Evolutionary conservation across 1,139 yeast genomes (phyloP), one percentile per base, ranked within the genome.

Genomic region (Taphrina pruni): DNA sequence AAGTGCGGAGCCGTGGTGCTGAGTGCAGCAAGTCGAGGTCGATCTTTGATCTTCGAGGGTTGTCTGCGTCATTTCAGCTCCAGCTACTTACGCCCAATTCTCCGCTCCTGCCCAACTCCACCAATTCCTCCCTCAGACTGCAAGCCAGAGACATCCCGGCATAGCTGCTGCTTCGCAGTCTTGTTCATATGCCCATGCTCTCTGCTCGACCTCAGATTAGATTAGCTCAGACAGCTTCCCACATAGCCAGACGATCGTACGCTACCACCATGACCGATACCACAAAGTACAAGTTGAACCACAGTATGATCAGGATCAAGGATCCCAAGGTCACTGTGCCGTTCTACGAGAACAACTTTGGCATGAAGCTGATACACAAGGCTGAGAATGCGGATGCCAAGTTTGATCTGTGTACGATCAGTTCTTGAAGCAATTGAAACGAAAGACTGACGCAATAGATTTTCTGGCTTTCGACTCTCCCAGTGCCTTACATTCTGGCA

Each of bases 301-400:
- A 73, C 67, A 73, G 75, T 51, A 73, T 94, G 81, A 79, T 93
- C 70, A 87, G 97, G 75, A 86, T 94, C 75, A 88, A 90, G 77
- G 92, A 93, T 77, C 95, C 97, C 39, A 83, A 86, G 76, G 84
- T 81, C 20, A 86, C 96, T 21, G 79, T 90, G 67, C 84, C 85
- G 4, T 93, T 90, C 81, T 94, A 94, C 79, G 83, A 84, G 72
- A 83, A 87, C 71, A 83, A 87, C 75, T 89, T 93, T 76, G 96
- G 96, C 43, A 84, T 94, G 86, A 84, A 84, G 74, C 80, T 87
- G 56, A 75, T 91, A 72, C 81, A 81, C 52, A 82, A 83, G 69
- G 78, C 85, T 74, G 84, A 85, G 60, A 82, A 86, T 71, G 84
- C 87, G 4, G 87, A 84, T 60, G 78, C 81, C 75, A 84, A 85